Evolutionary conservation across 208 protist species (phyloP).

Genomic region (Leptomonas seymouri): DNA sequence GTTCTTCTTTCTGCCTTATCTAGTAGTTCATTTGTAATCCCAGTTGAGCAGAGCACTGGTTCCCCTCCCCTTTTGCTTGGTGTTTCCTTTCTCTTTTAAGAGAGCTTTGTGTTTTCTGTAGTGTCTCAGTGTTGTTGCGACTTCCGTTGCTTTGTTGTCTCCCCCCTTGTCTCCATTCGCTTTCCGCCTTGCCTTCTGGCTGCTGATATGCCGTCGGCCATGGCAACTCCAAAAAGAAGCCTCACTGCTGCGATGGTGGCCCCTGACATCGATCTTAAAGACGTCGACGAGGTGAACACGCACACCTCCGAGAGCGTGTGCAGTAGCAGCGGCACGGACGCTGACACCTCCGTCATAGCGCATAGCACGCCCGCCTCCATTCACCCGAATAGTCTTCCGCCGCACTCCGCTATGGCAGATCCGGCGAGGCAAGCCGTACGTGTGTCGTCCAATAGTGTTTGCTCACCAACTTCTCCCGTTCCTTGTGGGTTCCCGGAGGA

Average conservation of each 20-base stretch:
- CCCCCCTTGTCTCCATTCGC: no score
- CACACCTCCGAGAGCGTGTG: slow-evolving; percentile 29
- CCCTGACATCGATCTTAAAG: slow-evolving; percentile 8
- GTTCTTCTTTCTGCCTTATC: no score
- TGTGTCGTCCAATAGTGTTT: background rate
- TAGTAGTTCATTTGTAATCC: no score
- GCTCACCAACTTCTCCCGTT: slow-evolving; percentile 13
- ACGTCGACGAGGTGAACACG: slow-evolving; percentile 31
- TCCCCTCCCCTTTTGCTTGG: background rate
- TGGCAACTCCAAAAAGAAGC: background rate
- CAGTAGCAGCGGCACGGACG: slow-evolving; percentile 29
- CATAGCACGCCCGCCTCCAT: background rate
- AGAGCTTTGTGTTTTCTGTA: background rate
- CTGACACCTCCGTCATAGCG: slow-evolving; percentile 1
- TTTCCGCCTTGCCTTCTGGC: no score
- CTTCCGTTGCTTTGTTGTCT: no score
- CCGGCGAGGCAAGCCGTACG: background rate
- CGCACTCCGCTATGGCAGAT: background rate
- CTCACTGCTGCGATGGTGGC: background rate
- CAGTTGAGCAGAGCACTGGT: no score
- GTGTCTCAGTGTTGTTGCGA: background rate
- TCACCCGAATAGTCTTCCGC: background rate
- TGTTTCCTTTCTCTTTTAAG: background rate
- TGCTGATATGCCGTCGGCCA: slow-evolving; percentile 2
- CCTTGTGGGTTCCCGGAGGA: slow-evolving; percentile 17